Base-by-base conservation (phyloP, 2,329 filamentous ascomycete genomes). In the Monosporascus sp. region DNA sequence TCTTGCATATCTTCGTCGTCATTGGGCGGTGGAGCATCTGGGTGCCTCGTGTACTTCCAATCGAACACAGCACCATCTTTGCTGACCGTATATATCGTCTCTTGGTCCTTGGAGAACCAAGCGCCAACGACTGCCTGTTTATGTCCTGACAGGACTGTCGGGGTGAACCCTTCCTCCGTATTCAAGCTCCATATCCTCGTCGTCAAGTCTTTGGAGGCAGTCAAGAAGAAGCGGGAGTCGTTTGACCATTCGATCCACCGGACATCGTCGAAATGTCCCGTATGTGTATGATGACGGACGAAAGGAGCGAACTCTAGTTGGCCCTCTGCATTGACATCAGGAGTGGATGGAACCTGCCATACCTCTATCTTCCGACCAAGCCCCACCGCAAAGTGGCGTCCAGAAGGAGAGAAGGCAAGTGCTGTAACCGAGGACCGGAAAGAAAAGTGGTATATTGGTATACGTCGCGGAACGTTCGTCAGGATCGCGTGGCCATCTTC, bases 51-150 rank as follows among this genome's bases (percentile, higher is more conserved):
- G 70, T 94, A 99, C 66, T 89, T 85, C 94, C 94, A 99, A 58
- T 89, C 83, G 65, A 97, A 97, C 1, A 97, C 80, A 3, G 94
- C 92, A n/a, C 94, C 95, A 69, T 99, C 95, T 69, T 95, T 95
- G 72, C 93, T 97, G 58, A 96, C 84, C 0, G 94, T 97, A 68
- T 94, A 99, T 51, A 99, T 96, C 48, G 84, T 90, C 72, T 99
- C 95, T 68, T 99, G 94, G 62, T 96, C 86, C 56, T 88, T 85
- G 1, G 92, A 95, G 68, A 99, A 99, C 85, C 91, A 99, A n/a
- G 92, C 92, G n/a, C 88, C 90, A 51, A 95, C 80, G 3, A 99
- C 89, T 17, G 83, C 87, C 70, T 97, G 91, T 68, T 91, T 86
- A 72, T 99, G 95, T 1, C 94, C 94, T 3, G 90, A 87, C 56